Percentiles rank a stretch among this genome's conserved stretches.
Conservation (phyloP, 1,284 basidiomycete species). For the Hortiboletus rubellus region DNA sequence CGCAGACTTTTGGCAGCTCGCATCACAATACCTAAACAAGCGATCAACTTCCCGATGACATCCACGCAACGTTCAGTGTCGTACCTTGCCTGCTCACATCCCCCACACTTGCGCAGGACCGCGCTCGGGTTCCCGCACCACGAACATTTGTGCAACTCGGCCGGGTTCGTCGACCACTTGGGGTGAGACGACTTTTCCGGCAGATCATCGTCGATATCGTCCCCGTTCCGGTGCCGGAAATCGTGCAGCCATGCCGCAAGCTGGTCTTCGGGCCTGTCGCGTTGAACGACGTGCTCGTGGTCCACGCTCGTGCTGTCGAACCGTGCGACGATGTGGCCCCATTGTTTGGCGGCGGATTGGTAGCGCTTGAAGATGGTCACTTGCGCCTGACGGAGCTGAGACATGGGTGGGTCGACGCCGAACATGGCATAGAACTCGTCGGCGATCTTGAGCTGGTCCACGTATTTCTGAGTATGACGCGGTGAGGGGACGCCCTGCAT, state of each 20-base stretch:
- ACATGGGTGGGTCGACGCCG: conserved; percentile 46
- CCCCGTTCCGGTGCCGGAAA: conserved; percentile 44
- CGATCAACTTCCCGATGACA: neutral
- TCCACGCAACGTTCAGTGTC: neutral
- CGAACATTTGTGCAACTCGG: conserved; percentile 54
- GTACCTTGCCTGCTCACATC: conserved; percentile 46
- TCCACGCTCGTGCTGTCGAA: conserved; percentile 34
- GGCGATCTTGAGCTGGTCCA: conserved; percentile 47
- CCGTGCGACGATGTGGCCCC: conserved; percentile 43
- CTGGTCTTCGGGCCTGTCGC: conserved; percentile 50
- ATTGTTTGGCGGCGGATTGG: conserved; percentile 43
- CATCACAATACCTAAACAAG: conserved; percentile 48
- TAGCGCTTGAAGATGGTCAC: conserved; percentile 48
- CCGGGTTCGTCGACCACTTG: conserved; percentile 44
- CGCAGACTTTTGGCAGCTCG: conserved; percentile 49
- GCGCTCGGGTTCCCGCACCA: conserved; percentile 62
- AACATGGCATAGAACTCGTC: conserved; percentile 50
- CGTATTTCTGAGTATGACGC: conserved; percentile 35
- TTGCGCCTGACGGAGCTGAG: conserved; percentile 50
- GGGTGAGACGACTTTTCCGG: conserved; percentile 36
- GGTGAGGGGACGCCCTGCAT: neutral
- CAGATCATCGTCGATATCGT: conserved; percentile 29
- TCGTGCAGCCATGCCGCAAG: conserved; percentile 57
- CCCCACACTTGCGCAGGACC: conserved; percentile 50
- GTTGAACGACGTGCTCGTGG: conserved; percentile 28